Evolutionary conservation across 139 green algal species (phyloP).

Genomic region (Chlamydomonas urium): DNA sequence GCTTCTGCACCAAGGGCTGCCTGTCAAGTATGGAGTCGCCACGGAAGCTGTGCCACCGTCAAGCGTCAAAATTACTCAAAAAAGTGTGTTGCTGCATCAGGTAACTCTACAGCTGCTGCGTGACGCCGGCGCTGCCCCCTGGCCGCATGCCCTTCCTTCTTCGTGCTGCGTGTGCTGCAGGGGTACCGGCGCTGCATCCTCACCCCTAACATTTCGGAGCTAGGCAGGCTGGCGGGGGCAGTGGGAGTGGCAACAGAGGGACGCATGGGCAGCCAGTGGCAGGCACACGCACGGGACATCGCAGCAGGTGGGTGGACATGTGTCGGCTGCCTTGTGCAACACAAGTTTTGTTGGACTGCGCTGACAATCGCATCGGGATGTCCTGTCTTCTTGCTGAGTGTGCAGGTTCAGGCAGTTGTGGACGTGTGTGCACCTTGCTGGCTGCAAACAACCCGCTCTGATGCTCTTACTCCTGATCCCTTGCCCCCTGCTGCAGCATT

Average conservation of each 20-base stretch:
- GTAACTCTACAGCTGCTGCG: too few relatives aligned
- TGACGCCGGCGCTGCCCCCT: too few relatives aligned
- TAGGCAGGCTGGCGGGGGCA: constrained; percentile 36
- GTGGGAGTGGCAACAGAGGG: constrained; percentile 33
- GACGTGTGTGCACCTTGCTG: neutral
- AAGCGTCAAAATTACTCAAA: too few relatives aligned
- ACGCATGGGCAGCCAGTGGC: constrained; percentile 32
- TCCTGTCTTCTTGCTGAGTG: neutral
- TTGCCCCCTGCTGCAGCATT: constrained; percentile 27
- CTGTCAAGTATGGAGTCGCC: neutral
- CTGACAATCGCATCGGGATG: neutral
- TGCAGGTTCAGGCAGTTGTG: neutral
- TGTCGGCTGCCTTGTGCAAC: too few relatives aligned
- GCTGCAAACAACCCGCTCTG: neutral
- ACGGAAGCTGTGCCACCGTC: neutral
- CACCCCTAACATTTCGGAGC: constrained; percentile 60
- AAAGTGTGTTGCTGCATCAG: too few relatives aligned
- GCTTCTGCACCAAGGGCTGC: neutral
- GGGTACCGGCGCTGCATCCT: constrained; percentile 41
- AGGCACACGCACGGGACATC: constrained; percentile 19
- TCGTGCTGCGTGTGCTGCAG: neutral
- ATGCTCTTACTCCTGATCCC: neutral
- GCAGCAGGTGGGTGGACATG: constrained; percentile 11
- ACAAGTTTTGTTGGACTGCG: neutral
- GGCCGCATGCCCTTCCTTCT: too few relatives aligned